phyloP scores from a whole-genome alignment of 2,329 filamentous ascomycete species.

The Davidsoniella australis region DNA sequence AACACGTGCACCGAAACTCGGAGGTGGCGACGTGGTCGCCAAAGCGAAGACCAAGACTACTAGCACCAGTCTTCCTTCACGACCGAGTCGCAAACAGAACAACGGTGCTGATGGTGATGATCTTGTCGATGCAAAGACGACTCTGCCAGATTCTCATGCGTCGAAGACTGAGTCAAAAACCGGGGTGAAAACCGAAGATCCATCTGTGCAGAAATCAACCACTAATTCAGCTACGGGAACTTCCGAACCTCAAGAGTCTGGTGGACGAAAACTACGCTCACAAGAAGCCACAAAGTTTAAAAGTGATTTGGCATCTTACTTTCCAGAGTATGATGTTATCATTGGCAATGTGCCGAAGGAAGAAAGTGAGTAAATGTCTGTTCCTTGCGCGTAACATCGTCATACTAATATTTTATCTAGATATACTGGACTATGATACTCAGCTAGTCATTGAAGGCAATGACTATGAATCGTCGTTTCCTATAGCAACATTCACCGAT shows the following conservation, averaged over 20 bases:
- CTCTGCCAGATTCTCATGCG: no score
- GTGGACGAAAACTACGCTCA: constrained; percentile 65
- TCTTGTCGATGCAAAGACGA: no score
- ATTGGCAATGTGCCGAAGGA: constrained; percentile 73
- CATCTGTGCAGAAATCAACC: background rate
- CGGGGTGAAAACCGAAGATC: background rate
- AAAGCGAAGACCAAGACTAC: constrained; percentile 4
- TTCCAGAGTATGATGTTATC: constrained; percentile 85
- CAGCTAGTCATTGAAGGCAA: constrained; percentile 41
- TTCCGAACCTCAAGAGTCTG: constrained; percentile 37
- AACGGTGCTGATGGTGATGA: background rate
- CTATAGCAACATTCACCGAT: constrained; percentile 25
- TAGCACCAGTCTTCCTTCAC: constrained; percentile 1
- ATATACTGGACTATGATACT: constrained; percentile 55
- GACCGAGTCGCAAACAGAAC: constrained; percentile 1
- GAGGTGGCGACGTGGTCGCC: constrained; percentile 4
- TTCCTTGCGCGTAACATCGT: background rate
- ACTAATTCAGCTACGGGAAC: constrained; percentile 15
- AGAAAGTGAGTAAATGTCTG: constrained; percentile 39
- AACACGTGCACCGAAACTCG: constrained; percentile 9
- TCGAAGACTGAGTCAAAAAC: no score
- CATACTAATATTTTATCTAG: constrained; percentile 25
- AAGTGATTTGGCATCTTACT: constrained; percentile 81
- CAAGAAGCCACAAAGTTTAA: constrained; percentile 75
- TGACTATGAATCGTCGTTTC: background rate